Evolutionary conservation across 2,329 filamentous ascomycete species (phyloP), one percentile per base, ranked within the genome.

Genomic region (Diaporthe citri): DNA sequence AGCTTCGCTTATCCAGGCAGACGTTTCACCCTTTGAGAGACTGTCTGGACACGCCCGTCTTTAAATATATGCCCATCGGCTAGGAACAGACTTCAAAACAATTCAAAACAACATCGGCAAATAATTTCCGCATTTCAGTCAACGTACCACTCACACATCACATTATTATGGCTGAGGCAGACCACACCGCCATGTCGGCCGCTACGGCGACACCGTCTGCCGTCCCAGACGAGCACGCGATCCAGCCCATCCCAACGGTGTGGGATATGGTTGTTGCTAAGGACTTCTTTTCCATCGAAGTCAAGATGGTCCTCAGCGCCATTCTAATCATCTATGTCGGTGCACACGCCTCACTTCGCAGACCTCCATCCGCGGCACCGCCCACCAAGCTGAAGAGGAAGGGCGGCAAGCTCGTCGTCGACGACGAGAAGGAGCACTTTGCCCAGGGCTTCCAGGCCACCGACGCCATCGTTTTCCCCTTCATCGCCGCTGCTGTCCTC

Each of bases 301-400:
- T 81, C 22, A 86, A 87, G 77, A 85, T 91, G 60, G 82, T 90
- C 74, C 80, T 92, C 75, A 93, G 94, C 39, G 93, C 95, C 20
- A 84, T 98, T 22, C 92, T 94, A 77, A 94, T 95, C 71, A 97
- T 98, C 81, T 97, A 94, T 84, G 88, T 95, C 7, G 94, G 94
- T 64, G 91, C 95, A 12, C 94, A 98, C 83, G 94, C 94, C n/a
- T 94, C 96, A 1, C 89, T 98, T 28, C 92, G 93, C 20, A 90
- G 95, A 25, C 96, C 96, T 0, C 91, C 93, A 0, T 97, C 96
- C 1, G 96, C 96, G 1, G 92, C 87, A 2, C 89, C 91, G 1
- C 81, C 87, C 10, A 56, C 36, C 17, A 90, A 90, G 80, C 86
- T 86, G 73, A 85, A 85, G 69, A 83, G 48, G 52, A 77, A 79